phyloP scores from a whole-genome alignment of 2,329 filamentous ascomycete species.

The Macrophomina phaseolina region DNA sequence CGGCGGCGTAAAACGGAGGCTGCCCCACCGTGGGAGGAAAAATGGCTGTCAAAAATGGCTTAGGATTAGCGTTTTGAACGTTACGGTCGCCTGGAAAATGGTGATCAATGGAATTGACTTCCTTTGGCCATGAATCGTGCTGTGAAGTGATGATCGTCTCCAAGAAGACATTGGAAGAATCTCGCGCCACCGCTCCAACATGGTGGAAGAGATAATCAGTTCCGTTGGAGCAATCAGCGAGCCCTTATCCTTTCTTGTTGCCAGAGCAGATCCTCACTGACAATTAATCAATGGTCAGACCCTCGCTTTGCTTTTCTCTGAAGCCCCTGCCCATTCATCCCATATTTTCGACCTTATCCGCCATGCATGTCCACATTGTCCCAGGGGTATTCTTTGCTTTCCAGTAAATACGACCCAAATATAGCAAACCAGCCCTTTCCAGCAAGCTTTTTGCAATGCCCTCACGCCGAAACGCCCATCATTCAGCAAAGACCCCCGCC shows the following conservation, averaged over 20 bases:
- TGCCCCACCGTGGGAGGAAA: slow-evolving; percentile 18
- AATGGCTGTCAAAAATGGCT: slow-evolving; percentile 26
- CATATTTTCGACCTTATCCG: slow-evolving; percentile 26
- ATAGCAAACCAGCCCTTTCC: not conserved
- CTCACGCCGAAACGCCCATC: not conserved
- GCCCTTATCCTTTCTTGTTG: too few species aligned
- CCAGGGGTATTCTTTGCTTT: slow-evolving; percentile 15
- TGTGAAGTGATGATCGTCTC: not conserved
- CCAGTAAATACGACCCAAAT: not conserved
- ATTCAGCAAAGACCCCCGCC: not conserved
- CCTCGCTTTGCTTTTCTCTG: not conserved
- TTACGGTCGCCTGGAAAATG: slow-evolving; percentile 14
- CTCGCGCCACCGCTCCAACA: too few species aligned
- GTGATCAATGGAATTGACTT: slow-evolving; percentile 25
- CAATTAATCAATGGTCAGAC: too few species aligned
- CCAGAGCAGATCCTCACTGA: too few species aligned
- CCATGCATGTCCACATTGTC: slow-evolving; percentile 26
- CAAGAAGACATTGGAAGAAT: too few species aligned
- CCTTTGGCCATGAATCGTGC: slow-evolving; percentile 1
- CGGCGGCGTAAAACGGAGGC: slow-evolving; percentile 10
- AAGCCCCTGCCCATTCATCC: not conserved
- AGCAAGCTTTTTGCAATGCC: not conserved
- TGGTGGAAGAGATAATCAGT: too few species aligned
- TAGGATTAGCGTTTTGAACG: slow-evolving; percentile 20
- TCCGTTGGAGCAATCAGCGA: too few species aligned